Conservation (phyloP, 768 basidiomycete species). For the Hebeloma cylindrosporum region DNA sequence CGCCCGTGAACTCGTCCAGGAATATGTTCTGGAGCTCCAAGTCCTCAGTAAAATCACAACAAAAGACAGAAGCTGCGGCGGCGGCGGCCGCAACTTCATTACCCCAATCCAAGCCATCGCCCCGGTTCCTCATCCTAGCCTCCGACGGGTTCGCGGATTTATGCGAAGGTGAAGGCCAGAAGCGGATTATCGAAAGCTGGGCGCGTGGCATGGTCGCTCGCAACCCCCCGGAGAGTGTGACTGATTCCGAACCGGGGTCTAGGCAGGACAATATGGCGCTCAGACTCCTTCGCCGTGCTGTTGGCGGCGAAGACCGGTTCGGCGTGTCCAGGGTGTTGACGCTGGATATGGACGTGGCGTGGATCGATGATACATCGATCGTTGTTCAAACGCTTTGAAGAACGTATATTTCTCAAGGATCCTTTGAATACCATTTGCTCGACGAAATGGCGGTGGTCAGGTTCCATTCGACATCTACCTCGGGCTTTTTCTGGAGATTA, state of each 20-base stretch:
- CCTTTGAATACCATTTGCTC: too few species aligned
- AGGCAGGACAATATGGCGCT: conserved; percentile 52
- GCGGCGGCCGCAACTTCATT: conserved; percentile 10
- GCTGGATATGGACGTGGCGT: conserved; percentile 61
- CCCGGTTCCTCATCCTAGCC: conserved; percentile 60
- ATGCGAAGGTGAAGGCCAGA: conserved; percentile 48
- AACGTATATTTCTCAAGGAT: too few species aligned
- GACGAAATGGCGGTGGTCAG: too few species aligned
- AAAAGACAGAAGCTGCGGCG: conserved; percentile 15
- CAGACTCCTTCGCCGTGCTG: conserved; percentile 51
- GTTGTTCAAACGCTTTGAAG: conserved; percentile 58
- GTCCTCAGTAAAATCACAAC: not conserved
- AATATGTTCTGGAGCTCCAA: not conserved
- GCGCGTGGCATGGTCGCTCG: conserved; percentile 41
- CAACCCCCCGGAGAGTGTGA: conserved; percentile 23
- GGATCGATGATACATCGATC: conserved; percentile 70
- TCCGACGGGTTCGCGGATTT: conserved; percentile 69
- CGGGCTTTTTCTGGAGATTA: too few species aligned
- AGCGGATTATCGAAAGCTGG: conserved; percentile 52
- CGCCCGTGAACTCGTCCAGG: not conserved
- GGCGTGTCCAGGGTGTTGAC: conserved; percentile 60
- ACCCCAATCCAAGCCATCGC: conserved; percentile 17
- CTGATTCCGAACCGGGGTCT: conserved; percentile 23
- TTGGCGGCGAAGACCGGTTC: conserved; percentile 56
- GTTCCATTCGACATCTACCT: too few species aligned